Evolutionary conservation across 768 basidiomycete species (phyloP).

Genomic region (Neoboletus brunneissimus): DNA sequence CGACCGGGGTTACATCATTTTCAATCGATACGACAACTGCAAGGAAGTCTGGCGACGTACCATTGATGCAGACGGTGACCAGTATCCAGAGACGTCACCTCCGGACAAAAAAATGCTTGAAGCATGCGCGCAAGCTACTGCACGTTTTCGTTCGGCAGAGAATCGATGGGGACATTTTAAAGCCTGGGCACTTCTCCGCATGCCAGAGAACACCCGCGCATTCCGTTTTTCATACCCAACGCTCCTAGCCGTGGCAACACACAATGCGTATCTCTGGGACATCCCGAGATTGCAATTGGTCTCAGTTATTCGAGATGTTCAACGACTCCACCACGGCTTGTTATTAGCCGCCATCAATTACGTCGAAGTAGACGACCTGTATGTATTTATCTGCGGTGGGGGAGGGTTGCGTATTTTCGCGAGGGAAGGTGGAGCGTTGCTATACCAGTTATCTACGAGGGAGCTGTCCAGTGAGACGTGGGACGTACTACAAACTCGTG

Average conservation of each 20-base stretch:
- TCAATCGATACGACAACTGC: conserved; percentile 53
- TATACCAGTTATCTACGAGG: conserved; percentile 43
- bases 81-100: conserved; percentile 24
- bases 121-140: conserved; percentile 22
- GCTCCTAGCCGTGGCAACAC: conserved; percentile 47
- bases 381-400: conserved; percentile 59
- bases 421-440: conserved; percentile 42
- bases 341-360: conserved; percentile 49
- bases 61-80: conserved; percentile 30
- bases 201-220: conserved; percentile 46
- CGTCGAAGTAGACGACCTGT: conserved; percentile 58
- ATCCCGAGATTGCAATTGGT: conserved; percentile 48
- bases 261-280: conserved; percentile 60
- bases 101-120: conserved; percentile 33
- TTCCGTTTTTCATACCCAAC: conserved; percentile 70
- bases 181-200: conserved; percentile 56
- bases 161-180: conserved; percentile 49
- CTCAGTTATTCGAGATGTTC: conserved; percentile 36
- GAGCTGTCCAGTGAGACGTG: conserved; percentile 35
- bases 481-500: conserved; percentile 24
- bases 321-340: conserved; percentile 9
- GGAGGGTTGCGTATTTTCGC: conserved; percentile 52
- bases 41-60: conserved; percentile 72
- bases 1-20: conserved; percentile 64
- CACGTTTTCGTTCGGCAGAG: conserved; percentile 8